Percentiles rank a stretch among this genome's conserved stretches.
phyloP scores from a whole-genome alignment of 768 basidiomycete genomes.

The Boletus reticulatus region DNA sequence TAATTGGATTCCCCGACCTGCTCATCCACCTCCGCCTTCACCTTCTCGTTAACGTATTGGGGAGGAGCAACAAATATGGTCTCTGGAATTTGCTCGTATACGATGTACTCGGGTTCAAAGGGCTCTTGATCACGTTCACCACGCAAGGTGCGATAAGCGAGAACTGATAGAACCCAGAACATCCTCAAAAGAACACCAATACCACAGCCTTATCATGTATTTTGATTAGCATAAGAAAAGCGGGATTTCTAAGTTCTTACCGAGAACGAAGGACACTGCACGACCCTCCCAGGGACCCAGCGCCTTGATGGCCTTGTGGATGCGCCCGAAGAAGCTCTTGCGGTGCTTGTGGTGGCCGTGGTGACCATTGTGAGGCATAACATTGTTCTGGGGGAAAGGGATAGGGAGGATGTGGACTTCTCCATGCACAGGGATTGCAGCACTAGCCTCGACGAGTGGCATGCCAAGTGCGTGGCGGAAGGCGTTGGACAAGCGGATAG shows the following conservation, averaged over 20 bases:
- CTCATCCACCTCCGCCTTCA: constrained; percentile 16
- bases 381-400: background rate
- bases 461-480: constrained; percentile 58
- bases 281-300: constrained; percentile 84
- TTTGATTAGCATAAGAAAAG: background rate
- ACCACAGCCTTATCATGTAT: constrained; percentile 58
- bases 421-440: constrained; percentile 7
- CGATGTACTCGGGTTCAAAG: constrained; percentile 39
- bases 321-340: constrained; percentile 53
- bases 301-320: constrained; percentile 62
- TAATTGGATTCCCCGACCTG: constrained; percentile 20
- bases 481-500: constrained; percentile 48
- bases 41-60: constrained; percentile 59
- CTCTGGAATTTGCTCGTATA: constrained; percentile 48
- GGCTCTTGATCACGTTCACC: constrained; percentile 43
- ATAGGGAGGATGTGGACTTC: constrained; percentile 33
- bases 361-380: constrained; percentile 3
- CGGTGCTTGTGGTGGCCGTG: constrained; percentile 27
- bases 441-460: constrained; percentile 39
- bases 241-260: constrained; percentile 35
- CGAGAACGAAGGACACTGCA: constrained; percentile 79
- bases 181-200: constrained; percentile 80
- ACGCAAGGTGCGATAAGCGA: constrained; percentile 55
- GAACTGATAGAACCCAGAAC: constrained; percentile 68
- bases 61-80: constrained; percentile 52